Evolutionary conservation across 2,329 filamentous ascomycete species (phyloP), one percentile per base, ranked within the genome.

Genomic region (Xylogone sp.): DNA sequence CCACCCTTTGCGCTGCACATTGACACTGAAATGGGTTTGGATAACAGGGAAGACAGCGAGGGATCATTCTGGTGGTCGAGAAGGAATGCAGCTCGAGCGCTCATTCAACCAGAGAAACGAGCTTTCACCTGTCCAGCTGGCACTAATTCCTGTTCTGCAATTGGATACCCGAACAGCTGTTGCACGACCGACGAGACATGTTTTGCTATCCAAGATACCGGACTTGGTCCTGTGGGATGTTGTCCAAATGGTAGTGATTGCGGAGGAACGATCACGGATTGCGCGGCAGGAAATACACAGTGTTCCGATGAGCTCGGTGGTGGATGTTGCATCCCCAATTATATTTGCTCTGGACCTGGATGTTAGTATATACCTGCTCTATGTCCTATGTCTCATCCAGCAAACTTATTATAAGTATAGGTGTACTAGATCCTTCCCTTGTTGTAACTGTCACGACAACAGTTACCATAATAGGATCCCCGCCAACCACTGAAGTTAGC

Each of bases 251-350:
- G 87, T 3, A 71, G 74, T 43, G 77, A 67, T 5, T 93, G 88
- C 65, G 77, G 77, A 3, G 85, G 86, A 9, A 70, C 71, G 1
- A 82, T 92, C 5, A 79, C 77, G 0, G 64, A 64, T n/a, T 92
- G 88, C 74, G 55, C 75, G 2, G 70, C 73, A 3, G 84, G 79
- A 42, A 83, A 87, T 53, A 79, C 80, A 10, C 79, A 81, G 46
- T 93, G 88, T 64, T 75, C 83, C 0, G 75, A 80, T 7, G 76
- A 77, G 29, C 66, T 84, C 0, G 88, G 87, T 2, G 88, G 87
- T 13, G 88, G 88, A 2, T 93, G 88, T 63, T 93, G 88, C 65
- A 82, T 91, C 10, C 75, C 83, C 0, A 87, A 86, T 3, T 91
- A 82, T 62, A 74, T 79, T 1, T 93, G 88, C 60, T 74, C 81